A percentile compares a stretch with the other conserved stretches of the same genome.
Evolutionary conservation across 2,329 filamentous ascomycete species (phyloP).

Genomic region (Drechslerella dactyloides): DNA sequence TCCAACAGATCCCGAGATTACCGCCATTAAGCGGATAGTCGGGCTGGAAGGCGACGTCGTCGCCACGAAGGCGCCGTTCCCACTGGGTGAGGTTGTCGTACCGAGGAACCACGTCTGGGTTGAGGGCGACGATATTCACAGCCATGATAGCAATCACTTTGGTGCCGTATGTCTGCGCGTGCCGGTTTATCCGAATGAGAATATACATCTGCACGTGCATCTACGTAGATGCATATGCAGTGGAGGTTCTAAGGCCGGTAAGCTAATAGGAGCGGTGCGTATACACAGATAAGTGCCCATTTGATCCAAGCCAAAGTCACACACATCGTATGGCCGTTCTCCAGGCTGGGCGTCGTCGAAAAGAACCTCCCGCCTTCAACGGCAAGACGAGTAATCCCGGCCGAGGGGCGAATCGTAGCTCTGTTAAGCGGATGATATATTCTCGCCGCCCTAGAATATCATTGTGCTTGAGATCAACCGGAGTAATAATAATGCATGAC

Average conservation of each 20-base stretch:
- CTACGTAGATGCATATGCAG: too few relatives aligned
- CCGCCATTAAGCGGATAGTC: slow-evolving; percentile 81
- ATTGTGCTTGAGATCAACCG: too few relatives aligned
- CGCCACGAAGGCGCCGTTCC: slow-evolving; percentile 58
- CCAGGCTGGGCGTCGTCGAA: slow-evolving; percentile 65
- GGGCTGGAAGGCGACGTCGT: slow-evolving; percentile 63
- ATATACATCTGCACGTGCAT: too few relatives aligned
- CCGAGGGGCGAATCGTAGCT: slow-evolving; percentile 12
- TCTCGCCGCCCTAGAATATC: too few relatives aligned
- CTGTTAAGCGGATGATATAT: slow-evolving; percentile 13
- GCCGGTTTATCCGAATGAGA: background rate
- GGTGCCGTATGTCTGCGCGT: slow-evolving; percentile 67
- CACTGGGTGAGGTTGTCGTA: slow-evolving; percentile 65
- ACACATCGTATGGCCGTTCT: slow-evolving; percentile 73
- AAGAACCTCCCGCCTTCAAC: slow-evolving; percentile 32
- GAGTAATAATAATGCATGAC: too few relatives aligned
- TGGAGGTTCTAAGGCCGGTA: too few relatives aligned
- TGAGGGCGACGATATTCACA: slow-evolving; percentile 78
- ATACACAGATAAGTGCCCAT: slow-evolving; percentile 41
- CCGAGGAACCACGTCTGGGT: slow-evolving; percentile 91
- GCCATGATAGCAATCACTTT: slow-evolving; percentile 85
- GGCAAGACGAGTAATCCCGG: slow-evolving; percentile 24
- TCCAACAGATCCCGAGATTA: slow-evolving; percentile 71
- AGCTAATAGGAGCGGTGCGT: too few relatives aligned
- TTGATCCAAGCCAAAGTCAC: slow-evolving; percentile 77